Evolutionary conservation across 805 yeast species (phyloP).

Genomic region (Saccharomycopsis sp.): DNA sequence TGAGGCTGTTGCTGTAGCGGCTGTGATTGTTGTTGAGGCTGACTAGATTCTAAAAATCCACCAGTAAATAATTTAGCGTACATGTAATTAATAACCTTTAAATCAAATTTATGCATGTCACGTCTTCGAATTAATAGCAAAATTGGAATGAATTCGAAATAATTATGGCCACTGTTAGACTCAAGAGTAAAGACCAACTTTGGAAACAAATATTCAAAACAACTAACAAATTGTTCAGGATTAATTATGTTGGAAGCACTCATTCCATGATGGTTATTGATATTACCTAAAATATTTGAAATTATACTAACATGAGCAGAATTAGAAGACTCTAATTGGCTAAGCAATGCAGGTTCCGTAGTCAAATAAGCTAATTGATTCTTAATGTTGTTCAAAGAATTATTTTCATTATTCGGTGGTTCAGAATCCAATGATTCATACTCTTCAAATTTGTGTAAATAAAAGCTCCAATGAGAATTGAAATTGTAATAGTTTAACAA

Average conservation of each 20-base stretch:
- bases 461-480: conserved; percentile 14
- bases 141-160: neutral
- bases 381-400: conserved; percentile 16
- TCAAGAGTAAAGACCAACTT: neutral
- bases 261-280: no score
- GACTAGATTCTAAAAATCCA: no score
- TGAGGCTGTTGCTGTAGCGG: no score
- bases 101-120: neutral
- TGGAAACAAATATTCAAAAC: neutral
- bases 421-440: conserved; percentile 1
- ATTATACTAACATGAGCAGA: neutral
- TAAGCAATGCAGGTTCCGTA: conserved; percentile 11
- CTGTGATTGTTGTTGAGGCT: no score
- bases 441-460: conserved; percentile 2
- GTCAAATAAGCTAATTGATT: conserved; percentile 19
- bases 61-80: neutral
- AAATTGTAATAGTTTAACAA: conserved; percentile 14
- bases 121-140: neutral
- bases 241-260: neutral
- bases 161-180: neutral
- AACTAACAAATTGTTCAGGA: neutral
- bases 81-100: neutral
- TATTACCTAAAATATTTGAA: neutral
- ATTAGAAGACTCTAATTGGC: neutral
- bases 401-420: neutral